phyloP scores from a whole-genome alignment of 805 yeast genomes.

The Candida maesae region DNA sequence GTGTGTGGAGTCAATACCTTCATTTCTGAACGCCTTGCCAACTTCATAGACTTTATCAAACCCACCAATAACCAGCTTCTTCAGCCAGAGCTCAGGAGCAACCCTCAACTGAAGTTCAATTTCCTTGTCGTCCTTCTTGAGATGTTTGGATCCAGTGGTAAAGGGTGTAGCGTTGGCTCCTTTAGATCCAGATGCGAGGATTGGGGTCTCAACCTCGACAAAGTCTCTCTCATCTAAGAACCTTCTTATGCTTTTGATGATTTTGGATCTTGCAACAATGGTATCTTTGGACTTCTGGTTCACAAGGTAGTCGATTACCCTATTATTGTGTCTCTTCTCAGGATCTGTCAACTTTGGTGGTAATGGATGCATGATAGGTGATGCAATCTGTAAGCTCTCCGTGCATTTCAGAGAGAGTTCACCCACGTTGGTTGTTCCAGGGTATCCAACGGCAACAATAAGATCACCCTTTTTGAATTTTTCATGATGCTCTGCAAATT shows the following conservation, averaged over 20 bases:
- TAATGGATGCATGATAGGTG: slow-evolving; percentile 67
- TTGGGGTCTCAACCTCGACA: slow-evolving; percentile 87
- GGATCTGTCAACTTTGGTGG: slow-evolving; percentile 62
- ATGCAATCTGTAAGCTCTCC: slow-evolving; percentile 45
- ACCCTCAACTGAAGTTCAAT: slow-evolving; percentile 62
- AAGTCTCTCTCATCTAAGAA: slow-evolving; percentile 56
- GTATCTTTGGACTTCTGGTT: slow-evolving; percentile 47
- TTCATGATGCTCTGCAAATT: slow-evolving; percentile 35
- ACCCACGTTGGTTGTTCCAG: slow-evolving; percentile 73
- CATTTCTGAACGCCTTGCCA: slow-evolving; percentile 84
- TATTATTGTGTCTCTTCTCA: slow-evolving; percentile 55
- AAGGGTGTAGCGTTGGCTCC: slow-evolving; percentile 97
- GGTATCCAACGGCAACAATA: slow-evolving; percentile 60
- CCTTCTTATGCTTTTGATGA: slow-evolving; percentile 51
- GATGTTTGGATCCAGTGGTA: slow-evolving; percentile 41
- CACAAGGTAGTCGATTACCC: slow-evolving; percentile 72
- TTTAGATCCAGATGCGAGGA: slow-evolving; percentile 63
- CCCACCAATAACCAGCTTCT: slow-evolving; percentile 77
- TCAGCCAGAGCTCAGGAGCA: slow-evolving; percentile 95
- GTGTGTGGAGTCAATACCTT: slow-evolving; percentile 89
- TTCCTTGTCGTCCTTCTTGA: slow-evolving; percentile 23
- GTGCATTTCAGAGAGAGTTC: slow-evolving; percentile 68
- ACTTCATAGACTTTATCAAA: slow-evolving; percentile 84
- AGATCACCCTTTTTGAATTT: slow-evolving; percentile 69
- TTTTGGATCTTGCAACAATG: slow-evolving; percentile 47